Evolutionary conservation across 768 basidiomycete species (phyloP), one percentile per base, ranked within the genome.

Genomic region (Russula compacta): DNA sequence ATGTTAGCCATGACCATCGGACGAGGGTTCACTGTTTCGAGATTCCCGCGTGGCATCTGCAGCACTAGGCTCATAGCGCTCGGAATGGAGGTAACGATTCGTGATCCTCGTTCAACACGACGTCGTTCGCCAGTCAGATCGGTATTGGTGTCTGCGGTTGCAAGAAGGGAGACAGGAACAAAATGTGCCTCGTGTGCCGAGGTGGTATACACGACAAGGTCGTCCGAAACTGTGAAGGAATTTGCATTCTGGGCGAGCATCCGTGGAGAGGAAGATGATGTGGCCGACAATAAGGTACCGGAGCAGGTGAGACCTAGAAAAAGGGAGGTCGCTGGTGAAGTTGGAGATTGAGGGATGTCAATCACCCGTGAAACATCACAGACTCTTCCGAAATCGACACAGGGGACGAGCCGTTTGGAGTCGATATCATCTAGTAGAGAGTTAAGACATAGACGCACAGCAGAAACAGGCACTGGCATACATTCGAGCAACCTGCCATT

Each of bases 41-140:
- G 70, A 73, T 98, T 98, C 1, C 97, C 97, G 65, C 97, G 77
- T 0, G 95, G 97, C 95, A 98, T 98, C 73, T 99, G 97, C 10
- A 99, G 75, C 0, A 98, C 89, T 38, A 99, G 73, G 67, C 81
- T 85, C 91, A 95, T 98, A 8, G 83, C 75, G 60, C 86, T 92
- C 0, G 94, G 87, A 0, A 97, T 86, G 12, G 87, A 89, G 0
- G 87, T 84, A 4, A 98, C 93, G 38, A 98, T 94, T 60, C 87
- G 76, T 7, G 91, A 86, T 4, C 97, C 97, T 35, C 97, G 77
- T 72, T 99, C 97, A 1, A 98, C 82, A 19, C 89, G 81, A 43
- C 95, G 81, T 11, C 78, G 81, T 69, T 89, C 85, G 84, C 85
- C 87, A 21, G 69, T 66, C 0, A 65, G 19, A 17, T 35, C 40